phyloP scores from a whole-genome alignment of 768 basidiomycete species.

The Hericium erinaceus region DNA sequence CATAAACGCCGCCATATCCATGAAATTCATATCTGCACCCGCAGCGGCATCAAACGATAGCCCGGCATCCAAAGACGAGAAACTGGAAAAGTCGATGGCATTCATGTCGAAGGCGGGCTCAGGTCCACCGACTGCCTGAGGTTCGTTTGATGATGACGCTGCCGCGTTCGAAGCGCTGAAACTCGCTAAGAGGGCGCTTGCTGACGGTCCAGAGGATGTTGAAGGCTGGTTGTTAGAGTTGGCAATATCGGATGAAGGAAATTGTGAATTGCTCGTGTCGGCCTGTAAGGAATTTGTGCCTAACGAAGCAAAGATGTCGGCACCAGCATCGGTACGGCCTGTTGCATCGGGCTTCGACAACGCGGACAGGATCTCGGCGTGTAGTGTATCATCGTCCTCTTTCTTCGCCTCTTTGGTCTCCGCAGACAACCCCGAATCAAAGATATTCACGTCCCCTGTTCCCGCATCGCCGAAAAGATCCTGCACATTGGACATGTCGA shows the following conservation, averaged over 20 bases:
- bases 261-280: not conserved
- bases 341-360: not conserved
- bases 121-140: constrained; percentile 4
- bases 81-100: constrained; percentile 18
- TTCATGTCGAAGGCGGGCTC: constrained; percentile 39
- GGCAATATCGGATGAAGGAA: not conserved
- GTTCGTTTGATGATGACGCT: constrained; percentile 14
- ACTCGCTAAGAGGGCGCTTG: constrained; percentile 23
- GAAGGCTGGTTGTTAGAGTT: constrained; percentile 1
- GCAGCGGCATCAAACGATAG: constrained; percentile 35
- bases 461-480: constrained; percentile 5
- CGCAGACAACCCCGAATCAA: not conserved
- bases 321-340: too few relatives aligned
- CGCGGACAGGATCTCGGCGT: not conserved
- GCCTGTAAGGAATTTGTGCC: not conserved
- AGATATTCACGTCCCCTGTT: not conserved
- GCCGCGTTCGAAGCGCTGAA: constrained; percentile 29
- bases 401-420: not conserved
- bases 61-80: constrained; percentile 24
- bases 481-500: constrained; percentile 36
- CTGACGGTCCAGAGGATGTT: constrained; percentile 7
- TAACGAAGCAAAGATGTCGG: not conserved
- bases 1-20: constrained; percentile 48
- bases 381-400: not conserved
- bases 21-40: constrained; percentile 36